These are phyloP conservation scores for Syzygium syzygioides DNA, from an alignment of 441 rosid species.

Conservation along the genomic window DNA sequence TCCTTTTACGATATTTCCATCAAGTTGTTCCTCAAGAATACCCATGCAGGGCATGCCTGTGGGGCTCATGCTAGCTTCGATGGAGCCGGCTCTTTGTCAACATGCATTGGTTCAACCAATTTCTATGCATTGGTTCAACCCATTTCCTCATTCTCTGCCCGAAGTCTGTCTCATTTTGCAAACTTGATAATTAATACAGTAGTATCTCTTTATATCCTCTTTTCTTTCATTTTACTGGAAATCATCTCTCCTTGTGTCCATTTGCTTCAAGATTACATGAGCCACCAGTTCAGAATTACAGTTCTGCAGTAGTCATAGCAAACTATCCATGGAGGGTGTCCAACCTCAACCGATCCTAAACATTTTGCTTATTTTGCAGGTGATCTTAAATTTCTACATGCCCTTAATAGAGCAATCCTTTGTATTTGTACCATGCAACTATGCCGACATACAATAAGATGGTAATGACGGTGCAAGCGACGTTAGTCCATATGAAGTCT, in stretches of 20 bases:
- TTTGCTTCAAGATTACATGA: not conserved
- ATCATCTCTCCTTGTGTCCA: not conserved
- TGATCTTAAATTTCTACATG: not conserved
- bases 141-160: too few species aligned
- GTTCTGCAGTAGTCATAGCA: not conserved
- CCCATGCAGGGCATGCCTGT: too few species aligned
- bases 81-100: too few species aligned
- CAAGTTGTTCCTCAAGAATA: too few species aligned
- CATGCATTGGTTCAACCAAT: too few species aligned
- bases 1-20: too few species aligned
- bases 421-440: slow-evolving; percentile 78
- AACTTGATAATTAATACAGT: not conserved
- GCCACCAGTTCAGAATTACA: not conserved
- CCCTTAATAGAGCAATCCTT: slow-evolving; percentile 51
- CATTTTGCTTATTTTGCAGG: not conserved
- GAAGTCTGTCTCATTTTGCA: not conserved
- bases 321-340: not conserved
- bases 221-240: not conserved
- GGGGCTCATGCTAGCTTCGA: too few species aligned
- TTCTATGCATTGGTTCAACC: too few species aligned
- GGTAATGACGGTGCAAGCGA: slow-evolving; percentile 44
- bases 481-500: slow-evolving; percentile 56
- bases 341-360: not conserved
- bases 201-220: not conserved
- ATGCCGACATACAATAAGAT: slow-evolving; percentile 56